Conservation (phyloP, 257 asterid species). For the Solanum rostratum region DNA sequence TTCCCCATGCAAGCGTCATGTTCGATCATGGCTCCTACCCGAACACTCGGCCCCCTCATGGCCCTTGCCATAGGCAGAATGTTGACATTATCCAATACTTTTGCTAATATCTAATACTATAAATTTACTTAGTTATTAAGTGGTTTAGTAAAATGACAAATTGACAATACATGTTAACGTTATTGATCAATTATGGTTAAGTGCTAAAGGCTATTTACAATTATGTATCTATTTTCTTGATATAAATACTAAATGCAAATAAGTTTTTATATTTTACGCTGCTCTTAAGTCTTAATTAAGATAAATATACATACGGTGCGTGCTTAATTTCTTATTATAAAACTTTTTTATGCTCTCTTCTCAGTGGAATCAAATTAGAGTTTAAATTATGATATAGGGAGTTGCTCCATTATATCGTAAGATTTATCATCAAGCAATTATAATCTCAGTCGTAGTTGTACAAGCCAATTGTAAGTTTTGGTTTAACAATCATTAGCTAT, state of each 20-base stretch:
- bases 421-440: background rate
- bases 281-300: background rate
- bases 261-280: too few relatives aligned
- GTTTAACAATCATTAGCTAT: background rate
- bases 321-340: background rate
- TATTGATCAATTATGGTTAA: background rate
- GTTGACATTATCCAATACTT: too few relatives aligned
- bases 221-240: too few relatives aligned
- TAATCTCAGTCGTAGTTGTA: background rate
- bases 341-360: too few relatives aligned
- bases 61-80: too few relatives aligned
- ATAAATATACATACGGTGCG: background rate
- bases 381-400: too few relatives aligned
- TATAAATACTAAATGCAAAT: rapidly evolving
- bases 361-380: background rate
- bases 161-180: background rate
- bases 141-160: background rate
- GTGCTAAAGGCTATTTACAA: background rate
- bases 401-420: background rate
- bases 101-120: too few relatives aligned
- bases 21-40: too few relatives aligned
- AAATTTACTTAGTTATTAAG: background rate
- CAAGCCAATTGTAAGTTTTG: background rate
- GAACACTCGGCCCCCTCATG: too few relatives aligned
- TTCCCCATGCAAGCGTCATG: too few relatives aligned